A percentile compares a stretch with the other conserved stretches of the same genome.
phyloP scores from a whole-genome alignment of 805 yeast species.

The Cyberlindnera meyerae region DNA sequence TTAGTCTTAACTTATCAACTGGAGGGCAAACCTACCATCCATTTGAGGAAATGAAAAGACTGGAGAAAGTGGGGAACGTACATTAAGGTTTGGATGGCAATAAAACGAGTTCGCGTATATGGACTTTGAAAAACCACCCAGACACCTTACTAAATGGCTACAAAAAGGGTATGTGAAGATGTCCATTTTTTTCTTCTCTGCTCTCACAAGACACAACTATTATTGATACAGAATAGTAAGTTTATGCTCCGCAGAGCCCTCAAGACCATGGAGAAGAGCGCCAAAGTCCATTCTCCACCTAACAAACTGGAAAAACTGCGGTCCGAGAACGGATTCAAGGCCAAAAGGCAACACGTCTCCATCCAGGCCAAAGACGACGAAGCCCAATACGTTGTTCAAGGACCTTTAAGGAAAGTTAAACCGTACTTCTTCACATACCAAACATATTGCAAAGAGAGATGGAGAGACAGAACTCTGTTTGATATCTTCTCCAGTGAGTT shows the following conservation, averaged over 20 bases:
- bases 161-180: no score
- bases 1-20: no score
- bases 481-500: slow-evolving; percentile 85
- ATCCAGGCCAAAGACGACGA: slow-evolving; percentile 33
- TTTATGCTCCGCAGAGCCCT: background rate
- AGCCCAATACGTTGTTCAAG: slow-evolving; percentile 51
- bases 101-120: no score
- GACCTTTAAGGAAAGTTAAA: slow-evolving; percentile 61
- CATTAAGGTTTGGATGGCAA: no score
- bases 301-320: slow-evolving; percentile 17
- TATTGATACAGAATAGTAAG: no score
- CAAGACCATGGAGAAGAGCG: slow-evolving; percentile 4
- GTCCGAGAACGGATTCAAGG: slow-evolving; percentile 18
- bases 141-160: no score
- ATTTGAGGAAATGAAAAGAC: no score
- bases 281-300: slow-evolving; percentile 12
- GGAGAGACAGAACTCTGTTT: slow-evolving; percentile 78
- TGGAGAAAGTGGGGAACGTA: no score
- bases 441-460: slow-evolving; percentile 83
- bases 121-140: no score
- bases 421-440: slow-evolving; percentile 89
- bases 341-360: slow-evolving; percentile 20
- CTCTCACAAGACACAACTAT: no score
- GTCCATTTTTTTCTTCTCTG: no score
- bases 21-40: no score